Base-by-base conservation (phyloP, 805 yeast species). In the Starmerella sirachaensis region DNA sequence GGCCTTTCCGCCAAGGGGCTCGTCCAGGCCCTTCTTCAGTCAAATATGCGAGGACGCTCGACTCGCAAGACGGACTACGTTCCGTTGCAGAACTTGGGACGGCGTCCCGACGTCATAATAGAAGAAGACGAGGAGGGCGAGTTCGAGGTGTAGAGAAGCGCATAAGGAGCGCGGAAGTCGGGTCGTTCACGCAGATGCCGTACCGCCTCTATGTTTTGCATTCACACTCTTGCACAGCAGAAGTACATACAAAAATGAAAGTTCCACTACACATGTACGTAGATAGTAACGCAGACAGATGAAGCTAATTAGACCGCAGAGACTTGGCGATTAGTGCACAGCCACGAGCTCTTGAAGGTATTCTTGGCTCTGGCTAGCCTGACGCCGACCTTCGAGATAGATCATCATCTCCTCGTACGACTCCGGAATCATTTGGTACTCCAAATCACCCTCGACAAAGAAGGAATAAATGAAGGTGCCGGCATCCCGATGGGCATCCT, bases 331-430 rank as follows among this genome's bases (percentile, higher is more conserved):
- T 28, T 20, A 40, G 29, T 40, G 41, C 5, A 19, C 30, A 6
- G 35, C 29, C 16, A 32, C 44, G 22, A 41, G 34, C 22, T 48
- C 46, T 18, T 47, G 33, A 16, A 44, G 28, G 27, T 49, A 48
- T 29, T 42, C 49, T 20, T 91, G 86, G 16, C 93, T 82, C 35
- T 78, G 93, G 40, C 67, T 68, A 4, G 94, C 93, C 59, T 93
- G 75, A 64, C 96, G 78, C 61, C 93, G 74, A 19, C 93, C 96
- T 53, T 80, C 86, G 13, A 86, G 69, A 55, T 79, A 86, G 49
- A 75, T 79, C 76, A 86, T 84, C 93, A 85, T 86, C 59, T 86
- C 96, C 19, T 76, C 70, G 55, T 86, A 86, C 1, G 93, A 74
- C 56, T 80, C 80, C 4, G 96, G 96, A 35, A 86, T 65, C 35